These are phyloP conservation scores for Singerocomus inundabilis DNA, from an alignment of 1,284 basidiomycete genomes.

Conservation along the genomic window DNA sequence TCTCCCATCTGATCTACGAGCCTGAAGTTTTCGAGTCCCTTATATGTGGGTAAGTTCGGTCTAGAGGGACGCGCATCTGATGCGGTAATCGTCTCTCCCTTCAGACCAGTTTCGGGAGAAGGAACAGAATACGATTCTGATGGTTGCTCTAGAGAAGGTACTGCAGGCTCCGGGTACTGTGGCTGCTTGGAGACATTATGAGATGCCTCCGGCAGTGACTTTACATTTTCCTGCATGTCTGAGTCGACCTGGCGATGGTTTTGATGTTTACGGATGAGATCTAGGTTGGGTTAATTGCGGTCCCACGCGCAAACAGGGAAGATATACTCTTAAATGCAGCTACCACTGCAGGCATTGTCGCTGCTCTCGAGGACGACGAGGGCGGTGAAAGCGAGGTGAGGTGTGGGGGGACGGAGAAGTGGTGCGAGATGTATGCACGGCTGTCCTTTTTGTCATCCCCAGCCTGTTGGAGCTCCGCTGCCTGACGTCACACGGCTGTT, in stretches of 20 bases:
- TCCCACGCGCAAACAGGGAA: constrained; percentile 3
- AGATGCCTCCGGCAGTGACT: constrained; percentile 32
- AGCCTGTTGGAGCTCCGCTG: constrained; percentile 34
- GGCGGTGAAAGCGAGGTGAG: constrained; percentile 1
- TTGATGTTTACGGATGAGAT: constrained; percentile 83
- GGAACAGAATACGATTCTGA: constrained; percentile 26
- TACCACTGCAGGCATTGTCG: constrained; percentile 46
- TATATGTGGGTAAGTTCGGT: constrained; percentile 78
- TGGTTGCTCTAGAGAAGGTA: constrained; percentile 34
- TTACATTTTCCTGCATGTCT: constrained; percentile 31
- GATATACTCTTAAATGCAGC: constrained; percentile 70
- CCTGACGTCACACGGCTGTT: constrained; percentile 31
- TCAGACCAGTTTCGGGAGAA: constrained; percentile 44
- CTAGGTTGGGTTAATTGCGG: constrained; percentile 41
- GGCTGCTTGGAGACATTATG: constrained; percentile 30
- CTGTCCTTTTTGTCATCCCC: constrained; percentile 35
- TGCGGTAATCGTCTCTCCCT: constrained; percentile 67
- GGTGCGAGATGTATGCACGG: constrained; percentile 10
- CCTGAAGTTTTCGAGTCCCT: constrained; percentile 81
- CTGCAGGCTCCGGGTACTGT: constrained; percentile 28
- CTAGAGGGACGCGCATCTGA: constrained; percentile 76
- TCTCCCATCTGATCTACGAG: constrained; percentile 95
- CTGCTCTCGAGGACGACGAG: constrained; percentile 6
- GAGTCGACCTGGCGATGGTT: constrained; percentile 41
- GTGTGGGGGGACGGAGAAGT: constrained; percentile 5